Percentiles rank a stretch among this genome's conserved stretches.
Conservation (phyloP, 1,284 basidiomycete species). For the Apiotrichum gracile region DNA sequence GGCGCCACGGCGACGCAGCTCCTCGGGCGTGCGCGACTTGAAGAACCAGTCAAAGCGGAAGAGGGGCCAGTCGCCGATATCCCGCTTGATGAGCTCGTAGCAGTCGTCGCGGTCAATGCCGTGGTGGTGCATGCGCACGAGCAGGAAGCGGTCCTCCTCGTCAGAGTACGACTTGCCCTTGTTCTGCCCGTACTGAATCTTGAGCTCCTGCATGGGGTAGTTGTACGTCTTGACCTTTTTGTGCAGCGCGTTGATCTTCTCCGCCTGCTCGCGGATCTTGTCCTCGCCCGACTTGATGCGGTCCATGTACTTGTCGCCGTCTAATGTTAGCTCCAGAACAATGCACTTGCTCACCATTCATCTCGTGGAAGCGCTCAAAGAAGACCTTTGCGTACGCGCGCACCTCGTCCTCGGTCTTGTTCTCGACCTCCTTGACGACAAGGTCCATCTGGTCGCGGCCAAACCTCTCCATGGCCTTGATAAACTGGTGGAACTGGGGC, state of each 20-base stretch:
- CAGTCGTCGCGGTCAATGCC: slow-evolving; percentile 87
- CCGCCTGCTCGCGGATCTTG: slow-evolving; percentile 57
- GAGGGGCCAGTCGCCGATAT: slow-evolving; percentile 92
- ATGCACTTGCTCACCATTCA: slow-evolving; percentile 56
- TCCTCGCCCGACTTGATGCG: slow-evolving; percentile 78
- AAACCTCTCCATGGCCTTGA: slow-evolving; percentile 75
- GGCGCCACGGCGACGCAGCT: slow-evolving; percentile 82
- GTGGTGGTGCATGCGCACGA: slow-evolving; percentile 86
- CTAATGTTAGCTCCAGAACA: slow-evolving; percentile 32
- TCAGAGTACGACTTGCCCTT: slow-evolving; percentile 95
- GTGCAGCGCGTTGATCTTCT: slow-evolving; percentile 79
- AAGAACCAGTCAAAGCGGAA: slow-evolving; percentile 99
- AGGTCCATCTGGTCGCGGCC: slow-evolving; percentile 74
- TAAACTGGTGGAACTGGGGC: slow-evolving; percentile 88
- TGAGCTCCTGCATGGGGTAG: slow-evolving; percentile 90
- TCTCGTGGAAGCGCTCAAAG: slow-evolving; percentile 80
- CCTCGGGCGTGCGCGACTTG: slow-evolving; percentile 86
- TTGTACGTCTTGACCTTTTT: slow-evolving; percentile 75
- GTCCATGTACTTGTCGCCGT: slow-evolving; percentile 72
- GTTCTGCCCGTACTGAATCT: slow-evolving; percentile 87
- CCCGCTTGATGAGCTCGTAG: slow-evolving; percentile 92
- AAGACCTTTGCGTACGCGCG: slow-evolving; percentile 78
- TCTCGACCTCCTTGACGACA: slow-evolving; percentile 69
- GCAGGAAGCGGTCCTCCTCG: slow-evolving; percentile 92
- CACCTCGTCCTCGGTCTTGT: slow-evolving; percentile 78